Percentiles rank a stretch among this genome's conserved stretches.
Evolutionary conservation across 1,284 basidiomycete genomes (phyloP).

Genomic region (Laetiporus sulphureus): DNA sequence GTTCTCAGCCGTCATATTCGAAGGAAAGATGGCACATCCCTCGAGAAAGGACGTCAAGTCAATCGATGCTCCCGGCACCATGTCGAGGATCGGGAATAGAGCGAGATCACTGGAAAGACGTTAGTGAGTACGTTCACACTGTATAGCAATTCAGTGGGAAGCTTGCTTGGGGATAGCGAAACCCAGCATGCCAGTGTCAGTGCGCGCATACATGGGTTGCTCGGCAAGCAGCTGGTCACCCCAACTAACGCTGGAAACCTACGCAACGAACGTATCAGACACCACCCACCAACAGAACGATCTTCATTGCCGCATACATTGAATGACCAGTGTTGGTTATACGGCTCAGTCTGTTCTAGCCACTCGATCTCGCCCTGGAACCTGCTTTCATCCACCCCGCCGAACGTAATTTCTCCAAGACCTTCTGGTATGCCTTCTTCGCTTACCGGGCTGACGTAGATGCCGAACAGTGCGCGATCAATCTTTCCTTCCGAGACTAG

Average conservation of each 20-base stretch:
- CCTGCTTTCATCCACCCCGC: slow-evolving; percentile 5
- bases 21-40: slow-evolving; percentile 6
- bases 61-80: slow-evolving; percentile 1
- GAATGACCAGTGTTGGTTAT: neutral
- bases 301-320: neutral
- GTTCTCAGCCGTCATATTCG: slow-evolving; percentile 6
- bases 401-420: slow-evolving; percentile 5
- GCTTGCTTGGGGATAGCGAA: slow-evolving; percentile 4
- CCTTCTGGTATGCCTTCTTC: neutral
- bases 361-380: neutral
- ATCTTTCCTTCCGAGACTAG: slow-evolving; percentile 5
- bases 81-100: neutral
- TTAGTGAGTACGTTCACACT: neutral
- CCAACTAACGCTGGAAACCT: neutral
- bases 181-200: slow-evolving; percentile 2
- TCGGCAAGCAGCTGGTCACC: neutral
- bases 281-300: neutral
- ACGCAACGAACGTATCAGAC: neutral
- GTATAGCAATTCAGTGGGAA: neutral
- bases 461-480: slow-evolving; percentile 2
- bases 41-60: neutral
- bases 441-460: slow-evolving; percentile 5
- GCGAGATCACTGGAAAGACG: neutral
- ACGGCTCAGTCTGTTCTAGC: neutral
- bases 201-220: neutral